Base-by-base conservation (phyloP, 345 rosid species). In the Gossypium bickii region DNA sequence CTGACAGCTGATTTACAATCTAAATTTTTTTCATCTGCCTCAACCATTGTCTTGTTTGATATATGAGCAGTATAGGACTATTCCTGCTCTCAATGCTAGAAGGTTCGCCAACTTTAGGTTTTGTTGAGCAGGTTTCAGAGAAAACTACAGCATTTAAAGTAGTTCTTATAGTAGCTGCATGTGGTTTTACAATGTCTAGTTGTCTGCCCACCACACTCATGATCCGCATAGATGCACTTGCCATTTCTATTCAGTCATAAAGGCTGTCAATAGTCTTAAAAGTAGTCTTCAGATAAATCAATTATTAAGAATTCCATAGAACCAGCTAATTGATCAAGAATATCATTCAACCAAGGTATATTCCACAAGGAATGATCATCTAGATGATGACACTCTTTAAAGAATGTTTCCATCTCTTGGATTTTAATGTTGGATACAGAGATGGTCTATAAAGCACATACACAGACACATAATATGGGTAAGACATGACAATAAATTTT, bases 41-140 rank as follows among this genome's bases (percentile, higher is more conserved):
- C 86, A 29, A 53, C 71, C 45, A 77, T 17, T 0, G 22, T 64
- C 78, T 74, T 78, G 75, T 77, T 49, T 2, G 79, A 73, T 74
- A 76, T 47, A 75, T 81, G 72, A 70, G 76, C 43, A 58, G 69
- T 34, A 34, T 29, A 52, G 61, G 48, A 70, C 78, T 52, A 77
- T 78, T 81, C 77, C 70, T 67, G 67, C 17, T 64, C 68, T 85
- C 91, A 70, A 34, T 80, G 71, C 67, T 70, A 52, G 75, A 70
- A 55, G 72, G 22, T 41, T 86, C 88, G 44, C 81, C 80, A 61
- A 70, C 76, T 82, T 78, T 88, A 77, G 75, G 58, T 77, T 86
- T 90, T 51, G 88, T 73, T 44, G 85, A 81, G 78, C 86, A 80
- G 78, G 83, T 81, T 77, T 84, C 90, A 34, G 41, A 34, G 41